Base-by-base conservation (phyloP, 352 stramenopile genomes). In the Pythium sp. region DNA sequence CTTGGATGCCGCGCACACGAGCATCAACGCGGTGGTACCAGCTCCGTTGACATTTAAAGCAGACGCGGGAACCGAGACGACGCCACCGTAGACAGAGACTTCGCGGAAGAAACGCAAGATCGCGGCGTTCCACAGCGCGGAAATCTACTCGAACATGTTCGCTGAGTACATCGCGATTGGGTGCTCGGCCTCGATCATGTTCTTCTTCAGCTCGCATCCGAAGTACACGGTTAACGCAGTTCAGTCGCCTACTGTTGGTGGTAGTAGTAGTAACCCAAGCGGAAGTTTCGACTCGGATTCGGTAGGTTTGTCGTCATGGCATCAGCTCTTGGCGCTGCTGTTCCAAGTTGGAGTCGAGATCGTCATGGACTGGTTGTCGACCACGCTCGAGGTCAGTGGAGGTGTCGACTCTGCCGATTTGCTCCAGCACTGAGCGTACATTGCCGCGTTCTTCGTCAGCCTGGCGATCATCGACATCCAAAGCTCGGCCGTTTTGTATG, bases 91-190 rank as follows among this genome's bases (percentile, higher is more conserved):
- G 24, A 58, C n/a, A 4, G 24, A 36, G 24, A 5, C 1, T 5
- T 0, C 51, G 2, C 7, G 24, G 24, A 36, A 34, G 24, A 58
- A 58, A 0, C 24, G 24, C 51, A 28, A 30, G 12, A 12, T 58
- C 51, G 22, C 6, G 51, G 51, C 51, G 22, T 15, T 34, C 22
- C 24, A 57, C 51, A 57, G 22, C 22, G 72, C 76, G 0, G 79
- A 86, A 38, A 11, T 72, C 15, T 79, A 74, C n/a, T 69, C 78
- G 12, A 71, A 82, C 49, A 86, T 86, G 74, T 77, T 75, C 30
- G 72, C 78, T 28, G 76, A 84, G 63, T 82, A 86, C 41, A 77
- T 86, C 32, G 67, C 78, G 0, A 81, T 84, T 26, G 76, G 69
- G 0, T 86, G 76, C 63, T 84, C 78, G 6, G 65, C 76, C 61